Evolutionary conservation across 169 alveolate genomes (phyloP).

Genomic region (Cryptosporidium ryanae): DNA sequence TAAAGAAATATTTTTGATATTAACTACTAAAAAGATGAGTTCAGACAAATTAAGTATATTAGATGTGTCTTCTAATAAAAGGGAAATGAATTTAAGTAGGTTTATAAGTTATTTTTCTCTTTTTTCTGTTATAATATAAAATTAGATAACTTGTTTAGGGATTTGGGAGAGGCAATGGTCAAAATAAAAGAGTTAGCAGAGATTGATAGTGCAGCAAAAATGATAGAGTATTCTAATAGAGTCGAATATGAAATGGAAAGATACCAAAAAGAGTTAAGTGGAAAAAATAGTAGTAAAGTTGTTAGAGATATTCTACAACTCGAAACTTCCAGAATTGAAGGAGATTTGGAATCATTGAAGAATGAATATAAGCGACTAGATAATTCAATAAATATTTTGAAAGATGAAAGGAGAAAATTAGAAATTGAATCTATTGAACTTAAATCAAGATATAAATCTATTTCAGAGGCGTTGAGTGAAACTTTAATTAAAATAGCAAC

Average conservation of each 20-base stretch:
- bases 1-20: neutral
- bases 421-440: slow-evolving; percentile 18
- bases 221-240: slow-evolving; percentile 30
- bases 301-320: slow-evolving; percentile 15
- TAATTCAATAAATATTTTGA: neutral
- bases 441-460: slow-evolving; percentile 4
- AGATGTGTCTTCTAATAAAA: neutral
- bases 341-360: slow-evolving; percentile 23
- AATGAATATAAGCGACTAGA: slow-evolving; percentile 8
- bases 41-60: slow-evolving; percentile 11
- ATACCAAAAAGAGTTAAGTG: neutral
- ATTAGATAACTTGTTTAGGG: slow-evolving; percentile 20
- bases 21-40: neutral
- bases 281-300: slow-evolving; percentile 8
- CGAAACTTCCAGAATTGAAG: slow-evolving; percentile 33
- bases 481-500: neutral
- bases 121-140: neutral
- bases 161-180: slow-evolving; percentile 21
- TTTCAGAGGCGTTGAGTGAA: neutral
- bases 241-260: slow-evolving; percentile 25
- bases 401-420: slow-evolving; percentile 13
- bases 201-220: slow-evolving; percentile 32
- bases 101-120: neutral
- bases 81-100: slow-evolving; percentile 36
- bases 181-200: slow-evolving; percentile 32